Evolutionary conservation across 164 flowering plant genomes (phyloP).

Genomic region (Echeveria elegans): DNA sequence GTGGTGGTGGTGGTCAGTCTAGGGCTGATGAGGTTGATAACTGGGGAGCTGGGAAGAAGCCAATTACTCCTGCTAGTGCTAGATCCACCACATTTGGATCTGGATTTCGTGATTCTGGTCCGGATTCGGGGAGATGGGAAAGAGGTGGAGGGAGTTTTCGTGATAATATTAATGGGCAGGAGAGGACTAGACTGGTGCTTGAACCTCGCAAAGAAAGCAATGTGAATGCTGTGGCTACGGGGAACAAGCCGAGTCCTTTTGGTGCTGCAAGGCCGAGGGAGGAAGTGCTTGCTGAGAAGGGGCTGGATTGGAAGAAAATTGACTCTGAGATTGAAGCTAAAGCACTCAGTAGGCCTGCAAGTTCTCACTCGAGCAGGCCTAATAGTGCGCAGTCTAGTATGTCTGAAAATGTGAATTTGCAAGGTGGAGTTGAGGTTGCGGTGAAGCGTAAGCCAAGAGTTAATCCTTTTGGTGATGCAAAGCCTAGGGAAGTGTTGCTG

Average conservation of each 20-base stretch:
- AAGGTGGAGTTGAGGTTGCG: neutral
- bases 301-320: constrained; percentile 86
- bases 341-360: constrained; percentile 20
- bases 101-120: constrained; percentile 28
- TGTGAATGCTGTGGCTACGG: constrained; percentile 42
- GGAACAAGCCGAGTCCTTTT: constrained; percentile 38
- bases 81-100: constrained; percentile 25
- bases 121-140: constrained; percentile 34
- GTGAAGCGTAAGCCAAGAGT: constrained; percentile 17
- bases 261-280: constrained; percentile 95
- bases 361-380: constrained; percentile 3
- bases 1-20: constrained; percentile 17
- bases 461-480: constrained; percentile 90
- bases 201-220: constrained; percentile 50
- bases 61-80: constrained; percentile 6
- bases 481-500: constrained; percentile 78
- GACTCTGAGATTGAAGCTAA: constrained; percentile 69
- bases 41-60: constrained; percentile 54
- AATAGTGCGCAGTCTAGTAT: neutral
- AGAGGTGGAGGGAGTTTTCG: constrained; percentile 27
- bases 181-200: constrained; percentile 89
- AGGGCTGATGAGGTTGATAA: constrained; percentile 77
- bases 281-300: constrained; percentile 82
- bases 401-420: neutral
- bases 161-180: constrained; percentile 63